Conservation (phyloP, 768 basidiomycete genomes). For the Roridomyces roridus region DNA sequence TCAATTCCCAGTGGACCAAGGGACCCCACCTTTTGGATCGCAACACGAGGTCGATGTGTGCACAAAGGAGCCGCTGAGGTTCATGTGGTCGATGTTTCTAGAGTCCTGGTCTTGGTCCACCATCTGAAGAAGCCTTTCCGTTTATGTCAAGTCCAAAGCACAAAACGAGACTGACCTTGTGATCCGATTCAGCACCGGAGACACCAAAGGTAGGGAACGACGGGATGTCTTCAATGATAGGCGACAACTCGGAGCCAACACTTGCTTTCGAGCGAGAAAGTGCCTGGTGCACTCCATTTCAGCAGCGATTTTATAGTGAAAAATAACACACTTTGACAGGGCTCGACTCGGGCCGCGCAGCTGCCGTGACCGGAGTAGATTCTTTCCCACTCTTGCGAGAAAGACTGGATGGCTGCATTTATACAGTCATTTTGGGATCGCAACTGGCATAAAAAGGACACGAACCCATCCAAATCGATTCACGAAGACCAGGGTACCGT, state of each 20-base stretch:
- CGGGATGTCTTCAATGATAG: constrained; percentile 42
- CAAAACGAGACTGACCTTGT: constrained; percentile 6
- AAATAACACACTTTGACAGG: constrained; percentile 1
- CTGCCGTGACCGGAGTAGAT: constrained; percentile 3
- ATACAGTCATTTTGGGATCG: not conserved
- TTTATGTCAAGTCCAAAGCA: not conserved
- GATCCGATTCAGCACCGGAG: constrained; percentile 3
- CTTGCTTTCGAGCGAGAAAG: constrained; percentile 10
- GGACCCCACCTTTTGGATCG: constrained; percentile 10
- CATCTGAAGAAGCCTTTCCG: not conserved
- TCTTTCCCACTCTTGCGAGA: constrained; percentile 16
- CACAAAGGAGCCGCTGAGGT: constrained; percentile 26
- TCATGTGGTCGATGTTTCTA: constrained; percentile 27
- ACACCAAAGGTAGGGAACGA: constrained; percentile 24
- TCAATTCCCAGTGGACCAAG: not conserved
- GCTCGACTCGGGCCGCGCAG: constrained; percentile 8
- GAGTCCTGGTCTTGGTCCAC: constrained; percentile 9
- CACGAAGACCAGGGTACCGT: constrained; percentile 6
- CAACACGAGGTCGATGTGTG: constrained; percentile 22
- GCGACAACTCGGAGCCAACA: constrained; percentile 42
- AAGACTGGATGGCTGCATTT: not conserved
- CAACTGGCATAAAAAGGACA: not conserved
- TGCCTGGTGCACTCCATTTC: not conserved
- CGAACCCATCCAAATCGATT: constrained; percentile 27
- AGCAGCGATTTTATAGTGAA: not conserved